phyloP scores from a whole-genome alignment of 768 basidiomycete genomes.

The Kwoniella bestiolae region DNA sequence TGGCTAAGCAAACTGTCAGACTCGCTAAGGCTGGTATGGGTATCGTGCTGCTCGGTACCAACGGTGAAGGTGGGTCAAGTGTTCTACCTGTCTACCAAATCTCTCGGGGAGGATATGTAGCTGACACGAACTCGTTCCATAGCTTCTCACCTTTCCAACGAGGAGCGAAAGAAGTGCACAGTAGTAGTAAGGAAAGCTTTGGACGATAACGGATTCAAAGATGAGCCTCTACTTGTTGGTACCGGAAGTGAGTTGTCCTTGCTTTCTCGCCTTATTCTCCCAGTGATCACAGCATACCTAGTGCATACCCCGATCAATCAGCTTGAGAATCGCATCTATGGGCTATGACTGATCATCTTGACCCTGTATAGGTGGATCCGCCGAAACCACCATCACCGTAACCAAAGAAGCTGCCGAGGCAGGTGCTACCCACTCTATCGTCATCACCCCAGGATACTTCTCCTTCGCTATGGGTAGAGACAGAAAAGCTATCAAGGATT shows the following conservation, averaged over 20 bases:
- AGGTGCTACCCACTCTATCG: constrained; percentile 78
- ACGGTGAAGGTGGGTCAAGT: constrained; percentile 65
- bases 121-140: constrained; percentile 9
- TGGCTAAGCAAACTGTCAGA: constrained; percentile 71
- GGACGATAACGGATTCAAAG: constrained; percentile 70
- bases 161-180: constrained; percentile 58
- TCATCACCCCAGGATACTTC: constrained; percentile 61
- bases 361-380: constrained; percentile 64
- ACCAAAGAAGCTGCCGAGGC: constrained; percentile 75
- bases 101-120: no score
- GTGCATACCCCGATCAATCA: neutral
- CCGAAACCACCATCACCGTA: constrained; percentile 73
- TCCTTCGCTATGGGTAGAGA: constrained; percentile 66
- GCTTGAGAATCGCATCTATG: neutral
- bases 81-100: no score
- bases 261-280: neutral
- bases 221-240: constrained; percentile 75
- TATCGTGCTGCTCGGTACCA: constrained; percentile 46
- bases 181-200: constrained; percentile 71
- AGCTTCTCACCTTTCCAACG: constrained; percentile 55
- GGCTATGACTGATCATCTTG: no score
- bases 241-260: constrained; percentile 64
- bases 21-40: constrained; percentile 67
- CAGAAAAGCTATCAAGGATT: constrained; percentile 50
- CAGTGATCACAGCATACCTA: no score